Percentiles rank a stretch among this genome's conserved stretches.
phyloP scores from a whole-genome alignment of 345 rosid species.

The Eucalyptus sideroxylon region DNA sequence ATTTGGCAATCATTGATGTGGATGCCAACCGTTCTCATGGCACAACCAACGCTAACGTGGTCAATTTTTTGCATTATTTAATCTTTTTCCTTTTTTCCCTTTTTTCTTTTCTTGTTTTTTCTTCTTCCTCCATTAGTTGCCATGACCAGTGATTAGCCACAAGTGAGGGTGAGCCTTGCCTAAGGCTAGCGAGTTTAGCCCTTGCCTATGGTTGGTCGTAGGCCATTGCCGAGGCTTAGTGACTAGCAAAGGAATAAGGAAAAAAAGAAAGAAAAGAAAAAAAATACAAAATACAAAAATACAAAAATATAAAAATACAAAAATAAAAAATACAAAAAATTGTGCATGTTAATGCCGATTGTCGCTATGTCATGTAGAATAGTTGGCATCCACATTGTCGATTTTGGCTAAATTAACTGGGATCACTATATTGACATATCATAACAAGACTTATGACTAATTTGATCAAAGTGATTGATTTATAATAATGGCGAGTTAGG shows the following conservation, averaged over 20 bases:
- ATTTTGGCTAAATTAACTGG: background rate
- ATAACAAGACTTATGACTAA: background rate
- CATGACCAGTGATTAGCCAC: background rate
- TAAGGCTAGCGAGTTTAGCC: background rate
- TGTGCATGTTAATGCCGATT: accelerated
- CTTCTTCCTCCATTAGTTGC: background rate
- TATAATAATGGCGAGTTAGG: no score
- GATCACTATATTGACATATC: background rate
- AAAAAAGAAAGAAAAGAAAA: accelerated
- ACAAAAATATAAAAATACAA: background rate
- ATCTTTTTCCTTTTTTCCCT: background rate
- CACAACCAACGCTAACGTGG: accelerated
- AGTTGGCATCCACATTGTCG: accelerated
- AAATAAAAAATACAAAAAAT: background rate
- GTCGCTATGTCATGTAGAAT: background rate
- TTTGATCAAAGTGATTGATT: background rate
- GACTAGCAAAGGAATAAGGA: background rate
- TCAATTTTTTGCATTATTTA: background rate
- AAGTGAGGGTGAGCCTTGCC: background rate
- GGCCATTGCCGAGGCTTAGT: accelerated
- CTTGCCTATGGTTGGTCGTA: accelerated
- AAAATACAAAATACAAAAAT: no score
- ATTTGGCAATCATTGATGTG: background rate
- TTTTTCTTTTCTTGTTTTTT: background rate
- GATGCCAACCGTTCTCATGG: background rate